These are phyloP conservation scores for Stachybotrys elegans DNA, from an alignment of 2,329 filamentous ascomycete genomes.

Conservation along the genomic window DNA sequence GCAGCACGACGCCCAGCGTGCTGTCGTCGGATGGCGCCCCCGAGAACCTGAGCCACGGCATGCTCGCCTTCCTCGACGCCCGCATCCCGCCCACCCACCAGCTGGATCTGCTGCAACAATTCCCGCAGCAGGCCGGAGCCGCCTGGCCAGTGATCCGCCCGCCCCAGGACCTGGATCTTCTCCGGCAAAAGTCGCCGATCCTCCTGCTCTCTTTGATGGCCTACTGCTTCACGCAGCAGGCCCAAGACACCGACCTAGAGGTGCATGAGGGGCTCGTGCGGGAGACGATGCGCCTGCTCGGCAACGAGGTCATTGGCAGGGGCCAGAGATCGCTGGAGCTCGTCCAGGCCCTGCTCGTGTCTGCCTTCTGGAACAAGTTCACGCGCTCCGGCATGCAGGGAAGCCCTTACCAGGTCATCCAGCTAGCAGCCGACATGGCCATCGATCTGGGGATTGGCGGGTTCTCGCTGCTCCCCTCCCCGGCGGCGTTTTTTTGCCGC, in stretches of 20 bases:
- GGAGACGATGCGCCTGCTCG: slow-evolving; percentile 1
- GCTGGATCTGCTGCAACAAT: neutral
- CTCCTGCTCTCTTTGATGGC: slow-evolving; percentile 1
- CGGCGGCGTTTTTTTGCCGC: neutral
- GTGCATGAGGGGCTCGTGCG: slow-evolving; percentile 2
- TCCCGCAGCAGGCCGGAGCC: neutral
- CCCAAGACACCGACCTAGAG: neutral
- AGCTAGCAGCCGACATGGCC: slow-evolving; percentile 1
- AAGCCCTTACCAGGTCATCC: slow-evolving; percentile 1
- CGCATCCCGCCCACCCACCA: neutral
- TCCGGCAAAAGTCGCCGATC: neutral
- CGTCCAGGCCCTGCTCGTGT: slow-evolving; percentile 3
- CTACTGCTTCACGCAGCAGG: neutral
- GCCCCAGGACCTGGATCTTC: neutral
- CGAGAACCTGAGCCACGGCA: neutral
- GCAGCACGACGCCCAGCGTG: neutral
- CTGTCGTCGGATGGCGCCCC: neutral
- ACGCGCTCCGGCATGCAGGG: neutral
- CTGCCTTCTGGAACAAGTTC: slow-evolving; percentile 1
- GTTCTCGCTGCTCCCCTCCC: neutral
- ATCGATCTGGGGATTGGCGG: slow-evolving; percentile 2
- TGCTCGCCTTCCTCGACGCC: slow-evolving; percentile 1
- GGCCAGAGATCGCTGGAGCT: slow-evolving; percentile 1
- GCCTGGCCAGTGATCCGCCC: slow-evolving; percentile 1
- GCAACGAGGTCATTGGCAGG: neutral